Evolutionary conservation across 768 basidiomycete genomes (phyloP), one percentile per base, ranked within the genome.

Genomic region (Chalciporus sphaerocephalus): DNA sequence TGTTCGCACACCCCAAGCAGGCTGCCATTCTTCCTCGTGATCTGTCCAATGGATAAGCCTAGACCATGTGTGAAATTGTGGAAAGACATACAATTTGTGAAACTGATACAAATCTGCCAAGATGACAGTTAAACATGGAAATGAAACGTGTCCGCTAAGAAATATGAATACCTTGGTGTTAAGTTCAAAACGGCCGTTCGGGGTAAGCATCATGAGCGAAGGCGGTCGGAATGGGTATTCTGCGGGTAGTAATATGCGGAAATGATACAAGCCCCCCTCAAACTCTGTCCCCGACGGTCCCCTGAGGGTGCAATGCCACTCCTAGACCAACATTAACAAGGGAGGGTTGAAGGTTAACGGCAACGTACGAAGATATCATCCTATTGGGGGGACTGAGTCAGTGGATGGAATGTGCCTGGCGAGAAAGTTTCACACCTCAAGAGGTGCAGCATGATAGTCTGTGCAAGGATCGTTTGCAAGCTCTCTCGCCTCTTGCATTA

Each of bases 241-340:
- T 42, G 92, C 84, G 11, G 94, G 93, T 7, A 96, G 72, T 21
- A 90, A 68, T 58, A 95, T 86, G 46, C 93, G 83, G 64, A 96
- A 86, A 69, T 97, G 95, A 69, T 98, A 98, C n/a, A 96, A 69
- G 36, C 94, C 95, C 42, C 90, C 92, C 65, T 92, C 89, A 51
- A 87, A 98, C 62, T 97, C 93, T 28, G 92, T 93, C 13, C 83
- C 90, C 12, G 76, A 60, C 1, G 93, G 81, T 2, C 94, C 95
- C 50, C 92, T 83, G 43, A 98, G 75, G n/a, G 95, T 97, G 61
- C 92, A 96, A 61, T 97, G 94, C 95, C 95, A 98, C 74, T 94
- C 80, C 73, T 85, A 10, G 17, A 32, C 42, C 24, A 33, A 48
- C 36, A 54, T 52, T 16, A 61, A 60, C 52, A 53, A 52, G 42